Evolutionary conservation across 495 filamentous ascomycete genomes (phyloP).

Genomic region (Aspergillus haitiensis): DNA sequence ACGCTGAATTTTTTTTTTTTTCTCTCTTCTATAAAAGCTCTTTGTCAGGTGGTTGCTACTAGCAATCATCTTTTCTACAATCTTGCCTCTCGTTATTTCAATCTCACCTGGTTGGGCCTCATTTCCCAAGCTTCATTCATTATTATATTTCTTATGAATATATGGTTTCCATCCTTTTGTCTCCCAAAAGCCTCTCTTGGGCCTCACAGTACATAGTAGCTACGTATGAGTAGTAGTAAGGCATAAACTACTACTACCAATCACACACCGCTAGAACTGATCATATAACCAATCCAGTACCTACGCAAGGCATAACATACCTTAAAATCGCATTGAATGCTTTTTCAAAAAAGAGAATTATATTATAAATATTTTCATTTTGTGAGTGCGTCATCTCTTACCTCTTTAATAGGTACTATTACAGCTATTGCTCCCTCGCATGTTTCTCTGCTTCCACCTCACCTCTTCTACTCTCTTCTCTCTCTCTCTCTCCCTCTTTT

Average conservation of each 20-base stretch:
- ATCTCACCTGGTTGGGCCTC: background rate
- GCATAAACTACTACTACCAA: background rate
- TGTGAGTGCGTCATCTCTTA: slow-evolving; percentile 5
- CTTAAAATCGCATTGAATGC: background rate
- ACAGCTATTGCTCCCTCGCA: background rate
- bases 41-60: too few species aligned
- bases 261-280: slow-evolving; percentile 4
- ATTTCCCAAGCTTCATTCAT: background rate
- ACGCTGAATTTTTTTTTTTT: too few species aligned
- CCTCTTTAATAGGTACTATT: background rate
- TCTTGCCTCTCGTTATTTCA: background rate
- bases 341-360: background rate
- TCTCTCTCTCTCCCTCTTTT: background rate
- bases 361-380: background rate
- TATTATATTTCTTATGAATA: background rate
- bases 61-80: too few species aligned
- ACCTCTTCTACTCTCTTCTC: slow-evolving; percentile 7
- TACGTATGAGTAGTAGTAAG: background rate
- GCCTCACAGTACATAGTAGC: background rate
- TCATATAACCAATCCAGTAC: background rate
- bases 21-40: too few species aligned
- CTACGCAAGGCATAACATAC: background rate
- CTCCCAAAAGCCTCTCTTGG: background rate
- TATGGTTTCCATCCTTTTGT: background rate
- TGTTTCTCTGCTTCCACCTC: background rate